Conservation (phyloP, 805 yeast species). For the Wickerhamomyces chambardii region DNA sequence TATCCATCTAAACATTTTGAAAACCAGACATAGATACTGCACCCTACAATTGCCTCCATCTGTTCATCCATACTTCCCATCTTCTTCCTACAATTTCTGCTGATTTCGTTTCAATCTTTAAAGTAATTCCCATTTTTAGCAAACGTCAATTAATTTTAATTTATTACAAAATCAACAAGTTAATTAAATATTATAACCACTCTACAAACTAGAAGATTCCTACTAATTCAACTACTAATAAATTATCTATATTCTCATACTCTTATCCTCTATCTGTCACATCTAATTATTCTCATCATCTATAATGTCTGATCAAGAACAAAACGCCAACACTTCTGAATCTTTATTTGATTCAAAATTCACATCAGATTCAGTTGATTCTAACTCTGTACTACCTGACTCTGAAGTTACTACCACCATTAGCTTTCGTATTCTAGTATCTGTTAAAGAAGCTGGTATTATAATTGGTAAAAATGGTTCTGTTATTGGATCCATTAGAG, state of each 20-base stretch:
- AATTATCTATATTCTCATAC: too few relatives aligned
- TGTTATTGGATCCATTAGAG: slow-evolving; percentile 69
- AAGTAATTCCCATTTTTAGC: too few relatives aligned
- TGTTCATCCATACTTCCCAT: too few relatives aligned
- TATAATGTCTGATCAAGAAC: slow-evolving; percentile 3
- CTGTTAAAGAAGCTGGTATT: slow-evolving; percentile 84
- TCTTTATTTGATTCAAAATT: slow-evolving; percentile 16
- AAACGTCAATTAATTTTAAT: too few relatives aligned
- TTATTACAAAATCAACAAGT: too few relatives aligned
- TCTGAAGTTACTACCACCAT: slow-evolving; percentile 14
- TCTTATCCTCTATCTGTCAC: not conserved
- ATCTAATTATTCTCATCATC: not conserved
- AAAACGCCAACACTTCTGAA: slow-evolving; percentile 9
- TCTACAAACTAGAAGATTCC: too few relatives aligned
- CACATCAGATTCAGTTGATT: slow-evolving; percentile 6
- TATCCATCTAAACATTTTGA: too few relatives aligned
- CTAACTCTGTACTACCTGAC: slow-evolving; percentile 13
- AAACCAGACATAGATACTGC: too few relatives aligned
- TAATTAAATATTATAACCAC: too few relatives aligned
- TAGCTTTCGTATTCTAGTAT: slow-evolving; percentile 45
- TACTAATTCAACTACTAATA: not conserved
- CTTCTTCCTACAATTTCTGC: too few relatives aligned
- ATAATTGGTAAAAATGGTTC: slow-evolving; percentile 82
- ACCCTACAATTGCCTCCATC: too few relatives aligned
- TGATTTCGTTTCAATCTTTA: too few relatives aligned